phyloP scores from a whole-genome alignment of 257 asterid species.

The Cynanchum wilfordii region DNA sequence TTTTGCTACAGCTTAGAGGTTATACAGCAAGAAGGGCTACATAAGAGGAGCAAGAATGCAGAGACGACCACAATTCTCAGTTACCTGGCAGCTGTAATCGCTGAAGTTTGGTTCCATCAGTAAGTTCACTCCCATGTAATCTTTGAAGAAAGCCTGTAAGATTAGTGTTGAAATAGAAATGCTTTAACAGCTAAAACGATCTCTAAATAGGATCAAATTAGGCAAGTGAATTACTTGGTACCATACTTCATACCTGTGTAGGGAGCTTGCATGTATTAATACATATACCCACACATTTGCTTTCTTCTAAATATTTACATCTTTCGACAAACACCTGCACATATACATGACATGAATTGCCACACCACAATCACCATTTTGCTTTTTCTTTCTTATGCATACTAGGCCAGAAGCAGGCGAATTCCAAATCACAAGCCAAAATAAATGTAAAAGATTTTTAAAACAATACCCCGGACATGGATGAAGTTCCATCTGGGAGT shows the following conservation, averaged over 20 bases:
- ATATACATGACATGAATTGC: too few species aligned
- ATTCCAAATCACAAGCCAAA: neutral
- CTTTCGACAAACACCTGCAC: constrained; percentile 71
- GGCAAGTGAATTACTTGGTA: neutral
- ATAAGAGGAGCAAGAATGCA: neutral
- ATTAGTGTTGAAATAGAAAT: neutral
- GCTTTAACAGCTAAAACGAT: neutral
- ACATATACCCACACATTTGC: constrained; percentile 88
- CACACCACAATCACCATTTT: neutral
- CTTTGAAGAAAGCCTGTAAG: constrained; percentile 59
- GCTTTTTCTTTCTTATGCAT: too few species aligned
- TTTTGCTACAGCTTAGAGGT: neutral
- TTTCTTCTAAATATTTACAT: constrained; percentile 89
- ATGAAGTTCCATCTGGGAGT: constrained; percentile 56
- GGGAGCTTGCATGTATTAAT: constrained; percentile 87
- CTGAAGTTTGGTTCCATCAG: constrained; percentile 81
- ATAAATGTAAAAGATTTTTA: neutral
- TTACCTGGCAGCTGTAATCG: constrained; percentile 87
- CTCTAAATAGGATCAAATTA: neutral
- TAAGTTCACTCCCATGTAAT: constrained; percentile 77
- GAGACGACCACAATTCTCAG: neutral
- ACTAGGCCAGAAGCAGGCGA: neutral
- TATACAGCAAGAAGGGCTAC: neutral
- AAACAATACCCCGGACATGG: constrained; percentile 66
- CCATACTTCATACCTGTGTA: constrained; percentile 50